These are phyloP conservation scores for Metschnikowia drakensbergensis DNA, from an alignment of 805 yeast genomes.

Conservation along the genomic window DNA sequence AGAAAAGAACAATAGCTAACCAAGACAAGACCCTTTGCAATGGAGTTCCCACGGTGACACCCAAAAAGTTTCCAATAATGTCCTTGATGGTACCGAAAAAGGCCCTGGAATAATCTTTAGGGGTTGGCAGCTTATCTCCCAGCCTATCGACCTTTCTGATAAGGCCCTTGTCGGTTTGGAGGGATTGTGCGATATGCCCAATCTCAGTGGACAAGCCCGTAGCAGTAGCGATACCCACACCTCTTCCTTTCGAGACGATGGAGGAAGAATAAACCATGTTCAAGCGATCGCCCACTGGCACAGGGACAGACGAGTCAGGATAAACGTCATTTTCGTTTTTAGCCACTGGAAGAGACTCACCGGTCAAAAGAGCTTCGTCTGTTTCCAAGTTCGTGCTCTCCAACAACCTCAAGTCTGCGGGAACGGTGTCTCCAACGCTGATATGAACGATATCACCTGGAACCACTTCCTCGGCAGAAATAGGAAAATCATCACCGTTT, in stretches of 20 bases:
- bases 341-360: slow-evolving; percentile 62
- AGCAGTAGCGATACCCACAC: slow-evolving; percentile 59
- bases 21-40: slow-evolving; percentile 70
- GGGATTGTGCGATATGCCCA: slow-evolving; percentile 57
- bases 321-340: slow-evolving; percentile 47
- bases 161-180: slow-evolving; percentile 31
- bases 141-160: slow-evolving; percentile 38
- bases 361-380: slow-evolving; percentile 64
- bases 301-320: slow-evolving; percentile 22
- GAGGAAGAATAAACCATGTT: slow-evolving; percentile 72
- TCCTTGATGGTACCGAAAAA: slow-evolving; percentile 47
- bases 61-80: slow-evolving; percentile 64
- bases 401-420: slow-evolving; percentile 65
- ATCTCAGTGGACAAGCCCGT: slow-evolving; percentile 75
- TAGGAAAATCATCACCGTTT: slow-evolving; percentile 50
- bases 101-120: slow-evolving; percentile 46
- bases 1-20: slow-evolving; percentile 68
- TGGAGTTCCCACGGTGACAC: slow-evolving; percentile 78
- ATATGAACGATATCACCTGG: slow-evolving; percentile 69
- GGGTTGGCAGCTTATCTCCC: slow-evolving; percentile 40
- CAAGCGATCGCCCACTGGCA: slow-evolving; percentile 69
- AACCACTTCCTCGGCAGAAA: slow-evolving; percentile 61
- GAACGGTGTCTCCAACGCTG: slow-evolving; percentile 69
- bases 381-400: slow-evolving; percentile 63
- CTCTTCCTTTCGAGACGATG: slow-evolving; percentile 71